A percentile compares a stretch with the other conserved stretches of the same genome.
phyloP scores from a whole-genome alignment of 2,329 filamentous ascomycete genomes.

The Beauveria sp. region DNA sequence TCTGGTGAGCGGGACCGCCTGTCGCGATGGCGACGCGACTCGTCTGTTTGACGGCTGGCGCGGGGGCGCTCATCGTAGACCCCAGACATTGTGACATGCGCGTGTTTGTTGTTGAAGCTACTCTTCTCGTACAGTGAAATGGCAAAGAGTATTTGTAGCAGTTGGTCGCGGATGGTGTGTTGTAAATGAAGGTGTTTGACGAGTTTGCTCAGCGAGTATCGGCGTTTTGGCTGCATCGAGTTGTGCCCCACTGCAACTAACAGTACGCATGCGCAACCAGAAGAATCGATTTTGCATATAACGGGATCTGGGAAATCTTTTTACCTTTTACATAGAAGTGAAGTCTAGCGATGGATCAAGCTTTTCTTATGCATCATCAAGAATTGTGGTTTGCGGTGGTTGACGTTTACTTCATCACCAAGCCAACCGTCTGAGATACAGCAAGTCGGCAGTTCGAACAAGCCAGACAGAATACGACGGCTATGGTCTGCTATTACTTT shows the following conservation, averaged over 20 bases:
- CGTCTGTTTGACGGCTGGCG: neutral
- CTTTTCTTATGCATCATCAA: no score
- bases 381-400: no score
- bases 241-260: neutral
- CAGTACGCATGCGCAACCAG: neutral
- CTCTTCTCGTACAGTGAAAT: neutral
- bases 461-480: no score
- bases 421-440: no score
- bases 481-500: no score
- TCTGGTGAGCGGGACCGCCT: conserved; percentile 13
- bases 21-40: conserved; percentile 5
- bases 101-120: no score
- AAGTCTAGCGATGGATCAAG: neutral
- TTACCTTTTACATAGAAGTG: neutral
- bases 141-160: neutral
- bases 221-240: neutral
- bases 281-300: no score
- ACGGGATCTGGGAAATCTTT: no score
- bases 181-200: neutral
- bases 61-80: neutral
- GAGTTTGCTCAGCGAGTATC: neutral
- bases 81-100: neutral
- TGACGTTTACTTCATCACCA: no score
- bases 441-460: no score
- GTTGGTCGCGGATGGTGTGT: neutral